These are phyloP conservation scores for Ashbya aceris DNA, from an alignment of 1,139 yeast genomes.

Conservation along the genomic window DNA sequence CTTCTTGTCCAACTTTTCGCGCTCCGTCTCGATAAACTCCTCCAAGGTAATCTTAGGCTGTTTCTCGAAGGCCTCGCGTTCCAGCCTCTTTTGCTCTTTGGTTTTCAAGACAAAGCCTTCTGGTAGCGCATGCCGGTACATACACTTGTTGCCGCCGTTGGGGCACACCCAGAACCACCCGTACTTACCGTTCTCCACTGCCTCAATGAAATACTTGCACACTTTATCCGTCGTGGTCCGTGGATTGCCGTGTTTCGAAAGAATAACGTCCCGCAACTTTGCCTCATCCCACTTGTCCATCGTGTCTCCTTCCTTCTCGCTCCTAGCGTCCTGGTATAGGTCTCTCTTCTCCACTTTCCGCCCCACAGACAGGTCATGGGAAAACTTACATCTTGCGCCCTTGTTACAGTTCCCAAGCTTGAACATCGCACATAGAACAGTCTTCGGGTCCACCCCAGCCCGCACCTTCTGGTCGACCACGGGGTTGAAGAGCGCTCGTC, in stretches of 20 bases:
- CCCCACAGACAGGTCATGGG: slow-evolving; percentile 81
- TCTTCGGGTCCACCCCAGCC: slow-evolving; percentile 95
- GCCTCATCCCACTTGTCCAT: slow-evolving; percentile 98
- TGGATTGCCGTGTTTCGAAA: slow-evolving; percentile 90
- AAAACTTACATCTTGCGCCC: slow-evolving; percentile 87
- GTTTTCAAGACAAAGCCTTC: slow-evolving; percentile 95
- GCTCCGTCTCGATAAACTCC: slow-evolving; percentile 90
- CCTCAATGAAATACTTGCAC: slow-evolving; percentile 90
- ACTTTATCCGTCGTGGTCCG: slow-evolving; percentile 91
- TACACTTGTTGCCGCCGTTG: slow-evolving; percentile 85
- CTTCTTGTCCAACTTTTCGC: slow-evolving; percentile 70
- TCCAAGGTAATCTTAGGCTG: slow-evolving; percentile 91
- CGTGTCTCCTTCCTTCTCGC: slow-evolving; percentile 66
- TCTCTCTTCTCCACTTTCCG: slow-evolving; percentile 87
- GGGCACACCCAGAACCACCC: slow-evolving; percentile 99
- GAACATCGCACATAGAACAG: slow-evolving; percentile 84
- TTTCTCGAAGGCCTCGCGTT: slow-evolving; percentile 72
- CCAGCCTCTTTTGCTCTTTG: slow-evolving; percentile 87
- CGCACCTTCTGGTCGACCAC: slow-evolving; percentile 80
- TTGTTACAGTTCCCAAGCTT: slow-evolving; percentile 84
- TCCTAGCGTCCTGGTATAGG: slow-evolving; percentile 82
- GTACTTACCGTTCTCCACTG: slow-evolving; percentile 93
- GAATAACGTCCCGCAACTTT: slow-evolving; percentile 75
- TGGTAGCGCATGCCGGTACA: slow-evolving; percentile 93
- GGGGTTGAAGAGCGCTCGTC: slow-evolving; percentile 64